A percentile compares a stretch with the other conserved stretches of the same genome.
phyloP scores from a whole-genome alignment of 2,329 filamentous ascomycete species.

The Colletotrichum shisoi region DNA sequence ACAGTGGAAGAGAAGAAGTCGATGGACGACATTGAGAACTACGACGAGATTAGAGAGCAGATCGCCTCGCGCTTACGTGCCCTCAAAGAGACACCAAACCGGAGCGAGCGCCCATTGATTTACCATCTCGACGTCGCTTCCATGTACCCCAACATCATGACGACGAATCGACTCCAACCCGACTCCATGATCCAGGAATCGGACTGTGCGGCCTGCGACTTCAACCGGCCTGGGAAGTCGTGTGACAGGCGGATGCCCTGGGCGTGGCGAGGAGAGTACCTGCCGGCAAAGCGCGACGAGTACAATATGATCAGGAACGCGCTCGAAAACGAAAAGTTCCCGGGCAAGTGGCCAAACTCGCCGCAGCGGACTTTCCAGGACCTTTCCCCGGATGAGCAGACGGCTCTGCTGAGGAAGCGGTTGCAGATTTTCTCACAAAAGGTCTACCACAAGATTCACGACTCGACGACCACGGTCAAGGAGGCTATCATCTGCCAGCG shows the following conservation, averaged over 20 bases:
- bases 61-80: constrained; percentile 75
- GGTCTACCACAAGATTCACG: constrained; percentile 99
- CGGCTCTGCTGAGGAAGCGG: constrained; percentile 80
- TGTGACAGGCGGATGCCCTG: constrained; percentile 94
- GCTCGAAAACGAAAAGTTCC: constrained; percentile 90
- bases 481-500: constrained; percentile 98
- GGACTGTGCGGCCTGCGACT: constrained; percentile 96
- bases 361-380: constrained; percentile 81
- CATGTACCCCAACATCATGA: constrained; percentile 99
- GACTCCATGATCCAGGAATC: constrained; percentile 99
- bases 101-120: constrained; percentile 85
- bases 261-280: constrained; percentile 97
- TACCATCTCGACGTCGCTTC: constrained; percentile 98
- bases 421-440: constrained; percentile 95
- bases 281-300: constrained; percentile 94
- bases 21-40: constrained; percentile 80
- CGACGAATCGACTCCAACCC: constrained; percentile 94
- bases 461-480: constrained; percentile 87
- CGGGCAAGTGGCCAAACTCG: constrained; percentile 75
- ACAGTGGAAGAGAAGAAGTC: constrained; percentile 84
- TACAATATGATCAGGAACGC: constrained; percentile 99
- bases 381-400: constrained; percentile 81
- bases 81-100: constrained; percentile 82
- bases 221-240: constrained; percentile 96
- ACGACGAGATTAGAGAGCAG: constrained; percentile 83